Evolutionary conservation across 192 early-diverging fungal genomes (phyloP), one percentile per base, ranked within the genome.

Genomic region (Coemansia reversa): DNA sequence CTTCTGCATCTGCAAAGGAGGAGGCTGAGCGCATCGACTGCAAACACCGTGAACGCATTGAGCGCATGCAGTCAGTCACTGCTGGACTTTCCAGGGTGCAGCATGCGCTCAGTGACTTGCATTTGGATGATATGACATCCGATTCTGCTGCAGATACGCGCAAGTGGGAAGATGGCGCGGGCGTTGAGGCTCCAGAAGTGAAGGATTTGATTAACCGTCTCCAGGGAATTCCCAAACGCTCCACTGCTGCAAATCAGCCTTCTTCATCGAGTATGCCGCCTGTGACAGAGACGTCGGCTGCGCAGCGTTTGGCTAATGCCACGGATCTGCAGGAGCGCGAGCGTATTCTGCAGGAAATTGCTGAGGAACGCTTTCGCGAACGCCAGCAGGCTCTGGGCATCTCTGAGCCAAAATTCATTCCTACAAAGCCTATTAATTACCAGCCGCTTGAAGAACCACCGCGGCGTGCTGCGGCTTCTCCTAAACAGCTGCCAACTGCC

Each of bases 321-420:
- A 59, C 55, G 0, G 66, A 47, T 14, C 74, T 66, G 39, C 69
- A 81, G 30, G 78, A 81, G 25, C 72, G 78, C 2, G 66, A 81
- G 39, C 62, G 63, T 35, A 61, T 81, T 57, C 55, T 81, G 51
- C 59, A 72, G 53, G 78, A 81, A 8, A 70, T 81, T 7, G 78
- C 78, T 22, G 73, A 75, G 50, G 73, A 81, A 51, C 64, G 73
- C 6, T 75, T 81, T 60, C 72, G 73, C 50, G 78, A 81, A 30
- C 78, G 78, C 30, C 68, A 75, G 51, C 68, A 62, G 5, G 73
- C 72, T 0, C 47, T 81, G 23, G 73, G 73, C 11, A 48, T 75
- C 0, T 65, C 69, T 2, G 76, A 77, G 12, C 64, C 63, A 1
- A 50, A 53, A 28, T 7, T 7, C 3, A 7, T 32, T 32, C 30